Percentiles rank a stretch among this genome's conserved stretches.
Conservation (phyloP, 768 basidiomycete species). For the Leccinum rimulosum region DNA sequence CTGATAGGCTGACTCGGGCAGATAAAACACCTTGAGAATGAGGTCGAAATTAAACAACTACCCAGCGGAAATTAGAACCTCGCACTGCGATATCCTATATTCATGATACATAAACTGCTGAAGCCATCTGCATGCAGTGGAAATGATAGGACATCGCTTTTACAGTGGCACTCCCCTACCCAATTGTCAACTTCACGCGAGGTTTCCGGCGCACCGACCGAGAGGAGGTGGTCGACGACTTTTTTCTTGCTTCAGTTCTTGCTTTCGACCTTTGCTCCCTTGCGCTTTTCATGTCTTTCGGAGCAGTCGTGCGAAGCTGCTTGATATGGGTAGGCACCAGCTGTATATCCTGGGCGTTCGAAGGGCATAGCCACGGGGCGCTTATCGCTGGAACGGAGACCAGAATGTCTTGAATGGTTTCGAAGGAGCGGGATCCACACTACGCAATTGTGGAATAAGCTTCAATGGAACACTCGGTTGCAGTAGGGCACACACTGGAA, state of each 20-base stretch:
- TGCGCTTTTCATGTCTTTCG: conserved; percentile 73
- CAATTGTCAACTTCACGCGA: conserved; percentile 21
- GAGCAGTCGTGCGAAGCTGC: conserved; percentile 73
- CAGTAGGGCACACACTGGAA: conserved; percentile 54
- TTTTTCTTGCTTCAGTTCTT: conserved; percentile 46
- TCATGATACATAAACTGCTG: background rate
- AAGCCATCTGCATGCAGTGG: background rate
- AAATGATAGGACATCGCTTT: background rate
- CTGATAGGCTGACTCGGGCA: background rate
- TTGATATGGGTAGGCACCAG: conserved; percentile 78
- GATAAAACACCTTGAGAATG: no score
- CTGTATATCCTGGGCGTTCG: conserved; percentile 14
- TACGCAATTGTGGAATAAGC: conserved; percentile 15
- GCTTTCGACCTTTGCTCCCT: conserved; percentile 56
- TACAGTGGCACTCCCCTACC: conserved; percentile 1
- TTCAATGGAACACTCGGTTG: background rate
- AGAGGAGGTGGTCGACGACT: conserved; percentile 6
- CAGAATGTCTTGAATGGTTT: conserved; percentile 38
- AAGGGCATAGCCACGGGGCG: conserved; percentile 61
- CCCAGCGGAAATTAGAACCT: background rate
- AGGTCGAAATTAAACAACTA: background rate
- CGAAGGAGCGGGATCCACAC: conserved; percentile 43
- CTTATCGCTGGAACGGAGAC: conserved; percentile 51
- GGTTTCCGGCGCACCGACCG: conserved; percentile 15
- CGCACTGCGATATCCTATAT: background rate